phyloP scores from a whole-genome alignment of 1,284 basidiomycete species.

The Xerocomus minutiporus region DNA sequence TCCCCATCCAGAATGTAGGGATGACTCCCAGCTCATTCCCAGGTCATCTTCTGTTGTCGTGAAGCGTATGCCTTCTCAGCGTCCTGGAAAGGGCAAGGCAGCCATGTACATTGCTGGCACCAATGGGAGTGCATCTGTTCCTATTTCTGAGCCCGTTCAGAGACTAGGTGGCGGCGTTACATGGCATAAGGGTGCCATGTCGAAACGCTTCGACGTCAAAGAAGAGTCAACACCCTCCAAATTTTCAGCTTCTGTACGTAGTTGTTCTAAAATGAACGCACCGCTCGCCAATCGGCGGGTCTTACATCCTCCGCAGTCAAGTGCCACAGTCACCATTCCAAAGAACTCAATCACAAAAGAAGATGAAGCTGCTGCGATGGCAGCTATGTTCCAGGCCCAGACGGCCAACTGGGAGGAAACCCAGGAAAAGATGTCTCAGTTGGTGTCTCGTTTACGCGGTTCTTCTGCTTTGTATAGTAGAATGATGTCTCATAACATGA shows the following conservation, averaged over 20 bases:
- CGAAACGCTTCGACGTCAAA: slow-evolving; percentile 86
- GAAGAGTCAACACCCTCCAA: slow-evolving; percentile 48
- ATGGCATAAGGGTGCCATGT: slow-evolving; percentile 73
- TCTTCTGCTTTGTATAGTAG: slow-evolving; percentile 59
- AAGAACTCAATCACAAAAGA: slow-evolving; percentile 50
- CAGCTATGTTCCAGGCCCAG: slow-evolving; percentile 92
- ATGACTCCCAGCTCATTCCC: slow-evolving; percentile 89
- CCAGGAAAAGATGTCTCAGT: slow-evolving; percentile 97
- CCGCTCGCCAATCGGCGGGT: slow-evolving; percentile 18
- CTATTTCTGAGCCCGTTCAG: slow-evolving; percentile 44
- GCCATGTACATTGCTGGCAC: slow-evolving; percentile 76
- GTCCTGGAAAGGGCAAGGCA: slow-evolving; percentile 90
- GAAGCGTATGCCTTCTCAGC: slow-evolving; percentile 80
- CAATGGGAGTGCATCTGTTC: slow-evolving; percentile 40
- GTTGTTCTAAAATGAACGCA: slow-evolving; percentile 6
- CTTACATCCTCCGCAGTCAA: slow-evolving; percentile 29
- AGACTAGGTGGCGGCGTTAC: slow-evolving; percentile 35
- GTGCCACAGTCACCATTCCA: slow-evolving; percentile 18
- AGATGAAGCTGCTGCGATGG: slow-evolving; percentile 85
- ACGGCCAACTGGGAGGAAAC: slow-evolving; percentile 93
- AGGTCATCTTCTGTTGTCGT: slow-evolving; percentile 93
- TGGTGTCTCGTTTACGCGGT: slow-evolving; percentile 58
- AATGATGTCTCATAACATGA: slow-evolving; percentile 57
- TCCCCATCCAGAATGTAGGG: slow-evolving; percentile 71
- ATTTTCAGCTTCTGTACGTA: slow-evolving; percentile 33